Evolutionary conservation across 257 asterid genomes (phyloP), one percentile per base, ranked within the genome.

Genomic region (Paraleonurus japonicus): DNA sequence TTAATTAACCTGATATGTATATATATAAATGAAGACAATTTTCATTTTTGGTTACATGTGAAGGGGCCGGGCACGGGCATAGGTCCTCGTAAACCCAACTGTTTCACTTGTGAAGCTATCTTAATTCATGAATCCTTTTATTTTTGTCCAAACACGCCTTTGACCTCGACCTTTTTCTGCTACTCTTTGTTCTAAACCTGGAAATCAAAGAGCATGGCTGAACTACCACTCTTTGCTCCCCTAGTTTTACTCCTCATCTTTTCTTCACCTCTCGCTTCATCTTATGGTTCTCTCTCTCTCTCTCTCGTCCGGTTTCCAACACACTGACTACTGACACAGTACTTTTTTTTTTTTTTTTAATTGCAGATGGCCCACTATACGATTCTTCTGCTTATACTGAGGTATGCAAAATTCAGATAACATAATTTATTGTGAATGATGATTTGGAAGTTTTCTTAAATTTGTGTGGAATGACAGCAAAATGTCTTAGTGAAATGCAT

Each of bases 281-380:
- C 79, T 68, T 82, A 78, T 47, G 81, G 92, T 82, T 64, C 78
- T 76, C 73, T 71, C 74, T 71, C 68, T 70, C 78, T 54, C 78
- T 50, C 65, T 76, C 80, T 65, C 69, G 4, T 48, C 4, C 13
- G 17, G 7, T 65, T 23, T 45, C 16, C 19, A 47, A 6, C 4
- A 13, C 50, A 7, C 7, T 71, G 61, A 58, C 41, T 41, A 15
- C 48, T 54, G 26, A 11, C 9, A 23, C 9, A 23, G 13, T 11
- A 20, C 8, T 51, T 19, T 13, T 2, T 16, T 16, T 12, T 71
- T 61, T 50, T 33, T 61, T 0, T 20, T 76, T 62, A 41, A 30
- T 68, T 86, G 89, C 93, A 88, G 96, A 88, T 78, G 96, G 96
- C 79, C 92, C 88, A 41, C 84, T 82, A 0, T 92, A 90, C 68